Evolutionary conservation across 108 stramenopile species (phyloP), one percentile per base, ranked within the genome.

Genomic region (Fragilariopsis cylindrus): DNA sequence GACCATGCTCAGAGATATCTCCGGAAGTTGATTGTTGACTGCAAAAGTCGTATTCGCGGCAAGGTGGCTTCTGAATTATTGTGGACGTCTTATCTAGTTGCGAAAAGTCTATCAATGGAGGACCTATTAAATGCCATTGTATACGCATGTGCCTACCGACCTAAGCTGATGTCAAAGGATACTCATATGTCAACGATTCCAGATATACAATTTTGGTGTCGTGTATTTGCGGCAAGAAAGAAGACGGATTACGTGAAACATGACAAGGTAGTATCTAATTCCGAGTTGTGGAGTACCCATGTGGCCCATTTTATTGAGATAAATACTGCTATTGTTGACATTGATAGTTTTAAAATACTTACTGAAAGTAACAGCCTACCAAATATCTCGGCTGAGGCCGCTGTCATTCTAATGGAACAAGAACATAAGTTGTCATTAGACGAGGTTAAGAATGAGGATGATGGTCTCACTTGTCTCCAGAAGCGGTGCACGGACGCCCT

Each of bases 341-440:
- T 45, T 8, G 15, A 63, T 5, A 21, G 7, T 13, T 63, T 63
- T 15, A 9, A 15, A 42, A 43, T 1, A 3, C 62, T 63, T n/a
- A 63, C 62, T 8, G 43, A 63, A 42, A 63, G 5, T n/a, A 44
- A 63, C 42, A 13, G 43, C 6, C 0, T 63, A 43, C 40, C 40
- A 44, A 63, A 15, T 9, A 43, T 63, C 40, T 44, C 62, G 42
- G 6, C 42, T 4, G 40, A 63, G 6, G 62, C 45, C 16, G 62
- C 62, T n/a, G 19, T 63, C 8, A 42, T 63, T 12, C 43, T 63
- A 13, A 63, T 63, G 62, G 42, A 63, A 45, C 62, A 63, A 43
- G 62, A 63, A 41, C 43, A 63, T 6, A 42, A n/a, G n/a, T 9
- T 45, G 3, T 63, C 13, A n/a, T 15, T 63, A 12, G 45, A 3